These are phyloP conservation scores for Rhizopogon salebrosus DNA, from an alignment of 768 basidiomycete species.

Conservation along the genomic window DNA sequence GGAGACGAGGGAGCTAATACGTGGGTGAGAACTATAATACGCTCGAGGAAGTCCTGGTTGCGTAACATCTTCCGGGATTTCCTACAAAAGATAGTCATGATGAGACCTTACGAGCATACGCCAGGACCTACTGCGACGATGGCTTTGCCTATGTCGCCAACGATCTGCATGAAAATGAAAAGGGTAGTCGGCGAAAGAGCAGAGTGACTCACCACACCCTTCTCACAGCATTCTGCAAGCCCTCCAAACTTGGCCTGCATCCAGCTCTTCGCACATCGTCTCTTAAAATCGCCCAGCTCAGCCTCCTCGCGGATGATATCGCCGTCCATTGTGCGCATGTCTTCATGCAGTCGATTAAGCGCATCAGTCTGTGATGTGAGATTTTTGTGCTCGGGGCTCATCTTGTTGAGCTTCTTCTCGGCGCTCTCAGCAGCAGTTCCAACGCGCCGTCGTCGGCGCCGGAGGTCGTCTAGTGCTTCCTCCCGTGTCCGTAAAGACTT, in stretches of 20 bases:
- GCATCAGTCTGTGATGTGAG: conserved; percentile 65
- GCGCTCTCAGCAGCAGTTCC: conserved; percentile 72
- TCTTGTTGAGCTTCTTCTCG: conserved; percentile 85
- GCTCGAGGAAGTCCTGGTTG: conserved; percentile 74
- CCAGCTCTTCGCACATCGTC: conserved; percentile 58
- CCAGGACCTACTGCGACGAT: conserved; percentile 33
- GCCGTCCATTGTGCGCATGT: conserved; percentile 73
- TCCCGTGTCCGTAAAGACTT: conserved; percentile 82
- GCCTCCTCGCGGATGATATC: conserved; percentile 85
- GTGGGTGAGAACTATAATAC: conserved; percentile 64
- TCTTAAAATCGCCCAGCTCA: conserved; percentile 77
- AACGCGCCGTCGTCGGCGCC: conserved; percentile 61
- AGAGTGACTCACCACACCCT: conserved; percentile 46
- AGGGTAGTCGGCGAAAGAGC: not conserved
- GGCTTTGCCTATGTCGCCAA: conserved; percentile 45
- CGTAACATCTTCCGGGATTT: conserved; percentile 77
- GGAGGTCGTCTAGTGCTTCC: conserved; percentile 75
- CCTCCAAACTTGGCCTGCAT: conserved; percentile 88
- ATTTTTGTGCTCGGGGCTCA: conserved; percentile 88
- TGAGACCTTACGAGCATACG: not conserved
- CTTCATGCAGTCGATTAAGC: conserved; percentile 64
- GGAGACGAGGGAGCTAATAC: conserved; percentile 52
- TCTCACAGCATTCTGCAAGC: conserved; percentile 78
- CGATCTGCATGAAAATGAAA: conserved; percentile 28
- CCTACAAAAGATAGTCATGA: conserved; percentile 33